Evolutionary conservation across 2,329 filamentous ascomycete genomes (phyloP).

Genomic region (Ampelomyces quisqualis): DNA sequence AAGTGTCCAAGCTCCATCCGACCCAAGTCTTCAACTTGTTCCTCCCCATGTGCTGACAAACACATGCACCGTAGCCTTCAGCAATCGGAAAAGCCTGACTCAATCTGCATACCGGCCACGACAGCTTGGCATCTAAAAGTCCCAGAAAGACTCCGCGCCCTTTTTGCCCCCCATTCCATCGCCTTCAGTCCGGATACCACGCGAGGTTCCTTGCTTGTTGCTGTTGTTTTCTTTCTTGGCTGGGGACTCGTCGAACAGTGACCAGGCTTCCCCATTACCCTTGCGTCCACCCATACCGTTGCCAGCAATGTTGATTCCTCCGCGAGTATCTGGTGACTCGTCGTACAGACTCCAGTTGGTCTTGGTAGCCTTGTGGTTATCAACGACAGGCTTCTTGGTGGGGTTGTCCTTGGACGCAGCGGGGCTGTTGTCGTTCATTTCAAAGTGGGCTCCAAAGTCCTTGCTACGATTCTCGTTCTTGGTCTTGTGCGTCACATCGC

Average conservation of each 20-base stretch:
- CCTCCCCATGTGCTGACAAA: no score
- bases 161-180: constrained; percentile 47
- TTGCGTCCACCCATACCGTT: constrained; percentile 48
- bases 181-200: constrained; percentile 40
- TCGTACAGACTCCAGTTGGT: constrained; percentile 39
- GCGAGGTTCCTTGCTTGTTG: constrained; percentile 15
- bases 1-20: no score
- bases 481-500: constrained; percentile 69
- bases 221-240: constrained; percentile 34
- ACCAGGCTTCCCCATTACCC: constrained; percentile 43
- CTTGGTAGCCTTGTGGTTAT: constrained; percentile 61
- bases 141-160: constrained; percentile 34
- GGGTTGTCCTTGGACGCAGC: constrained; percentile 43
- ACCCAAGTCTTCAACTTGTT: no score
- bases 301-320: constrained; percentile 43
- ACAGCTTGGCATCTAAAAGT: constrained; percentile 21
- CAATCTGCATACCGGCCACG: neutral
- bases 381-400: constrained; percentile 49
- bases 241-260: constrained; percentile 37
- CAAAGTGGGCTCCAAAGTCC: constrained; percentile 76
- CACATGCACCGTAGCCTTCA: neutral
- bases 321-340: constrained; percentile 24
- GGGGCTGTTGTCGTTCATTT: constrained; percentile 68
- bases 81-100: neutral
- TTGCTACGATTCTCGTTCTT: constrained; percentile 73